Percentiles rank a stretch among this genome's conserved stretches.
Conservation (phyloP, 176 grass and related monocot genomes). For the Oryza meyeriana region DNA sequence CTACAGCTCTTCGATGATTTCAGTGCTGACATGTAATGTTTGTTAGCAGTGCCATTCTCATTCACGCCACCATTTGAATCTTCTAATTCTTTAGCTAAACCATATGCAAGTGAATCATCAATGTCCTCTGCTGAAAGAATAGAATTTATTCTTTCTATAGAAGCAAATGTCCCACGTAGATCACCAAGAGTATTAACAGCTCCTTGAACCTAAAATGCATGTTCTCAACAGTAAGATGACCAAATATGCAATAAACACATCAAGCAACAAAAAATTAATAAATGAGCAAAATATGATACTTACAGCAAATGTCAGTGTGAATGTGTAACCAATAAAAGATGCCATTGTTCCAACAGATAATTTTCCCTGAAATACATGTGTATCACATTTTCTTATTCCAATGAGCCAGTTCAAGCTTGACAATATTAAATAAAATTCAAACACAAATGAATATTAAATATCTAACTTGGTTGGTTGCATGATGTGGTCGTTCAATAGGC, state of each 20-base stretch:
- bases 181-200: conserved; percentile 90
- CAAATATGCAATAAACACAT: conserved; percentile 32
- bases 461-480: neutral
- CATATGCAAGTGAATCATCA: conserved; percentile 92
- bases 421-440: neutral
- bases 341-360: conserved; percentile 88
- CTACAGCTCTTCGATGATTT: conserved; percentile 66
- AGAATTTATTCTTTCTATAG: conserved; percentile 89
- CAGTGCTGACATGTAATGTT: conserved; percentile 75
- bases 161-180: conserved; percentile 77
- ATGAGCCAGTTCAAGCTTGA: conserved; percentile 13
- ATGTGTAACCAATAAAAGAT: conserved; percentile 99
- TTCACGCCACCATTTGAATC: conserved; percentile 37
- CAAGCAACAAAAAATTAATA: conserved; percentile 21
- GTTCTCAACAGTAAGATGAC: neutral
- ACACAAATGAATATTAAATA: neutral
- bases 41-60: conserved; percentile 42
- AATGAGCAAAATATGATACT: conserved; percentile 36
- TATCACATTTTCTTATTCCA: conserved; percentile 16
- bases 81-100: conserved; percentile 77
- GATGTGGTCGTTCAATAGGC: neutral
- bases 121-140: conserved; percentile 69
- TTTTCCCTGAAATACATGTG: conserved; percentile 75
- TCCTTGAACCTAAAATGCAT: conserved; percentile 87
- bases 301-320: conserved; percentile 95